Percentiles rank a stretch among this genome's conserved stretches.
phyloP scores from a whole-genome alignment of 768 basidiomycete genomes.

The Collybia sp. region DNA sequence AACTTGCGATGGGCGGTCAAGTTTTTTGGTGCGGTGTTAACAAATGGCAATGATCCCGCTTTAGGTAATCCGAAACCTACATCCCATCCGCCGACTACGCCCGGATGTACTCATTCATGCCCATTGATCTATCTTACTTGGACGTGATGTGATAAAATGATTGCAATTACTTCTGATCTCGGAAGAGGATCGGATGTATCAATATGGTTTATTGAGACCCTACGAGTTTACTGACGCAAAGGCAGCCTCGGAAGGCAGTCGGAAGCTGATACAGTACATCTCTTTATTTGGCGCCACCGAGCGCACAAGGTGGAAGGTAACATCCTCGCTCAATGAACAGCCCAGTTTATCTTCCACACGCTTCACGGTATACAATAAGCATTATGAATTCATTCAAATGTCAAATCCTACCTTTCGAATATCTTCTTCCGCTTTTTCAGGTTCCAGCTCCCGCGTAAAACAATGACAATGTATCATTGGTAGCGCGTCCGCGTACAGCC shows the following conservation, averaged over 20 bases:
- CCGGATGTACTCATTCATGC: too few species aligned
- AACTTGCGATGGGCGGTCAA: too few species aligned
- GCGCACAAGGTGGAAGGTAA: slow-evolving; percentile 71
- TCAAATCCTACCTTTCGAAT: slow-evolving; percentile 65
- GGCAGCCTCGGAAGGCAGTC: slow-evolving; percentile 33
- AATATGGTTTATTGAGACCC: too few species aligned
- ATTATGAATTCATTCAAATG: slow-evolving; percentile 5
- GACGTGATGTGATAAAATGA: too few species aligned
- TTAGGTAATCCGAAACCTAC: too few species aligned
- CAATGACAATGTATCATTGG: slow-evolving; percentile 96
- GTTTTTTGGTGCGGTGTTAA: too few species aligned
- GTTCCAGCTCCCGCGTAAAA: slow-evolving; percentile 84
- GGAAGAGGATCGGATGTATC: too few species aligned
- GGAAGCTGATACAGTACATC: slow-evolving; percentile 96
- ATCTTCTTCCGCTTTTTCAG: slow-evolving; percentile 63
- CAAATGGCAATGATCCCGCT: too few species aligned
- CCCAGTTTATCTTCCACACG: slow-evolving; percentile 69
- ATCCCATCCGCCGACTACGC: too few species aligned
- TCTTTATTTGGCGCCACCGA: slow-evolving; percentile 95
- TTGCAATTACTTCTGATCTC: slow-evolving; percentile 14
- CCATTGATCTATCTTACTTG: too few species aligned
- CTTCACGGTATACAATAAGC: slow-evolving; percentile 33
- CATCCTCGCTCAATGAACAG: slow-evolving; percentile 41
- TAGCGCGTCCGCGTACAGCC: slow-evolving; percentile 52
- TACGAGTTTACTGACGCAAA: slow-evolving; percentile 10